Evolutionary conservation across 2,329 filamentous ascomycete species (phyloP).

Genomic region (Talaromyces albobiverticillius): DNA sequence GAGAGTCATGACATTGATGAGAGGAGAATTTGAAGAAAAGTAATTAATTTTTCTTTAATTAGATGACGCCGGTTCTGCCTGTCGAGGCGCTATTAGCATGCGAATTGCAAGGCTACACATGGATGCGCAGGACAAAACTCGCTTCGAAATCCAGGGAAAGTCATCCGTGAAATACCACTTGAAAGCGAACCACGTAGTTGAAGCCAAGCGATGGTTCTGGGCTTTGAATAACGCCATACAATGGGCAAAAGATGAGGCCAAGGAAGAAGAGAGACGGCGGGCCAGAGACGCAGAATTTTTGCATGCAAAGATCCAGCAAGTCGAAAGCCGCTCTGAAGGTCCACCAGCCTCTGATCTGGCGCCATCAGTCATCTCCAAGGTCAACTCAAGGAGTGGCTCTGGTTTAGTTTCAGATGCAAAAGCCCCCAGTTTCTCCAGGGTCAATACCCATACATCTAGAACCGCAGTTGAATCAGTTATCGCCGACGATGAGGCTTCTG

Average conservation of each 20-base stretch:
- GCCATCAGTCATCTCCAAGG: conserved; percentile 27
- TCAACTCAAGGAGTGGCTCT: conserved; percentile 36
- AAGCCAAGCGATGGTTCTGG: conserved; percentile 99
- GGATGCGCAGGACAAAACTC: conserved; percentile 95
- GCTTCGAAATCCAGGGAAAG: conserved; percentile 96
- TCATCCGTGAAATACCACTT: conserved; percentile 98
- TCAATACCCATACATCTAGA: conserved; percentile 49
- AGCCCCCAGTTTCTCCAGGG: conserved; percentile 42
- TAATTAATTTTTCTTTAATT: conserved; percentile 1
- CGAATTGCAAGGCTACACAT: conserved; percentile 91
- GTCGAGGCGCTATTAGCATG: conserved; percentile 98
- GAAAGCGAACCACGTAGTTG: conserved; percentile 96
- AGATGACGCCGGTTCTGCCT: conserved; percentile 93
- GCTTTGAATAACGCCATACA: conserved; percentile 98
- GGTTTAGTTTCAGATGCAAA: conserved; percentile 32
- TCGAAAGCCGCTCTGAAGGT: conserved; percentile 49
- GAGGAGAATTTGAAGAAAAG: no score
- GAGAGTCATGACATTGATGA: not conserved
- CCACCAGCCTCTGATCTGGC: conserved; percentile 17
- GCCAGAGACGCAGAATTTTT: conserved; percentile 72
- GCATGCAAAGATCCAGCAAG: conserved; percentile 75
- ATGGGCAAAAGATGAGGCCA: conserved; percentile 95
- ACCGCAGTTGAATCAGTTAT: conserved; percentile 45
- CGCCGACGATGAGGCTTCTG: conserved; percentile 53
- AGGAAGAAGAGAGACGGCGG: conserved; percentile 77